phyloP scores from a whole-genome alignment of 2,329 filamentous ascomycete genomes.

The Graphilbum ipis-grandicollis region DNA sequence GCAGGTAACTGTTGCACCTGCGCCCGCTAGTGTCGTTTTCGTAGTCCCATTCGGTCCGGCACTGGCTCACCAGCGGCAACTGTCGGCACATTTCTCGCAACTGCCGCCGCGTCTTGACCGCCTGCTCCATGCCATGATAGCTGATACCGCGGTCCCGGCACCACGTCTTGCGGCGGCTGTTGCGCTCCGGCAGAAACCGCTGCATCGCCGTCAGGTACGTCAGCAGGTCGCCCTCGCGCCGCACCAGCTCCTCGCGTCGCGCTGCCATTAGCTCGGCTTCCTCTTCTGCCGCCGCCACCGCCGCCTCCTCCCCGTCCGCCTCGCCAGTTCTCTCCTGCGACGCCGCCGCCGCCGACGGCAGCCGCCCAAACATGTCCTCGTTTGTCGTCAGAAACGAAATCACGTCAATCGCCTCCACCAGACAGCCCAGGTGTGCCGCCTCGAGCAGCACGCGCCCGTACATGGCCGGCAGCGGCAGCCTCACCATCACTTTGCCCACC shows the following conservation, averaged over 20 bases:
- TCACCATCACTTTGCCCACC: conserved; percentile 59
- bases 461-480: conserved; percentile 65
- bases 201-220: conserved; percentile 48
- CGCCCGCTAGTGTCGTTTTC: conserved; percentile 19
- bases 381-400: conserved; percentile 47
- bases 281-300: conserved; percentile 30
- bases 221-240: conserved; percentile 47
- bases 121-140: conserved; percentile 42
- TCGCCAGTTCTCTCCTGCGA: conserved; percentile 26
- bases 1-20: conserved; percentile 21
- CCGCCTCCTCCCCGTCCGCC: conserved; percentile 29
- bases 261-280: too few relatives aligned
- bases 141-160: conserved; percentile 40
- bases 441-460: conserved; percentile 72
- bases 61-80: conserved; percentile 28
- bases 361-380: conserved; percentile 43
- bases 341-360: too few relatives aligned
- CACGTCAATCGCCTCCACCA: conserved; percentile 74
- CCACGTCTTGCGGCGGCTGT: conserved; percentile 36
- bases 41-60: conserved; percentile 23
- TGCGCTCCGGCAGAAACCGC: conserved; percentile 37
- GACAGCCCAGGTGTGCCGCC: conserved; percentile 54
- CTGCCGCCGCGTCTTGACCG: conserved; percentile 43
- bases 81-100: conserved; percentile 37
- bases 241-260: conserved; percentile 38